phyloP scores from a whole-genome alignment of 2,329 filamentous ascomycete species.

The Aspergillus tubingensis region DNA sequence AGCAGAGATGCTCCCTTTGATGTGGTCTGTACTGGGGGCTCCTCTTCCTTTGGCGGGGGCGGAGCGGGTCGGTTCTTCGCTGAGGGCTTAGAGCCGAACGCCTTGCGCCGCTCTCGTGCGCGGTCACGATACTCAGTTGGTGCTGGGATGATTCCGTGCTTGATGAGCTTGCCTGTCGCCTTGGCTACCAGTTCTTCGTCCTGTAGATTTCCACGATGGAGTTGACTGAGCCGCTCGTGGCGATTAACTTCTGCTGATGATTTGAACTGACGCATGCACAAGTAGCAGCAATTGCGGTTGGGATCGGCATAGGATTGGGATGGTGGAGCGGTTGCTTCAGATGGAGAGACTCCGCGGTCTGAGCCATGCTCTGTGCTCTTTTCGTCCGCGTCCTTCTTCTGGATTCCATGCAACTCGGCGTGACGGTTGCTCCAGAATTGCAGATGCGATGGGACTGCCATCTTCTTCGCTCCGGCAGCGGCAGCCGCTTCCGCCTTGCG shows the following conservation, averaged over 20 bases:
- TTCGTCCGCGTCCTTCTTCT: slow-evolving; percentile 35
- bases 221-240: slow-evolving; percentile 61
- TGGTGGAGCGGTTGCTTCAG: slow-evolving; percentile 37
- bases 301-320: slow-evolving; percentile 63
- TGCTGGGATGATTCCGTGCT: slow-evolving; percentile 42
- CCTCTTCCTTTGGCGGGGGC: slow-evolving; percentile 33
- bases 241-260: slow-evolving; percentile 56
- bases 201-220: slow-evolving; percentile 59
- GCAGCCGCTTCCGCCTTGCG: slow-evolving; percentile 48
- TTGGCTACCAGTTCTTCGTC: slow-evolving; percentile 50
- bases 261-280: slow-evolving; percentile 63
- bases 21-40: slow-evolving; percentile 30
- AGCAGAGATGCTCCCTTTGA: slow-evolving; percentile 55
- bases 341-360: slow-evolving; percentile 29
- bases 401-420: slow-evolving; percentile 63
- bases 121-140: slow-evolving; percentile 50
- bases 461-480: slow-evolving; percentile 41
- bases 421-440: slow-evolving; percentile 73
- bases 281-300: slow-evolving; percentile 59
- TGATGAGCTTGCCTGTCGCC: slow-evolving; percentile 45
- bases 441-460: slow-evolving; percentile 64
- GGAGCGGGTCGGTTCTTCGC: slow-evolving; percentile 25
- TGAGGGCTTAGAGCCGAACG: slow-evolving; percentile 41
- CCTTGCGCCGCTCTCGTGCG: slow-evolving; percentile 48
- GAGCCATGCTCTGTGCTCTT: slow-evolving; percentile 19